These are phyloP conservation scores for Colletotrichum sansevieriae DNA, from an alignment of 2,329 filamentous ascomycete species.

Conservation along the genomic window DNA sequence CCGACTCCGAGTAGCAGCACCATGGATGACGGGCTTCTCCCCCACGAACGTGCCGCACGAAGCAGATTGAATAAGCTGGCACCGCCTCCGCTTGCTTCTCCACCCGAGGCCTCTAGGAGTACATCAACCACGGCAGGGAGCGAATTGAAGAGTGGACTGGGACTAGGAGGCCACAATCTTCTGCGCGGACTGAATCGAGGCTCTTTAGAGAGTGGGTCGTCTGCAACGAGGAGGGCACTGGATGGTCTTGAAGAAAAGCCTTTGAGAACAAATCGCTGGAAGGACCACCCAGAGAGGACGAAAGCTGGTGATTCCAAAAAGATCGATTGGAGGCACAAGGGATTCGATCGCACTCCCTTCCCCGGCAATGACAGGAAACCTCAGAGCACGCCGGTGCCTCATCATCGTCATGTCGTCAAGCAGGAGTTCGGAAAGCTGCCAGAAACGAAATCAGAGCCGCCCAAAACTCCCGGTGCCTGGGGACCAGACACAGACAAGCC, in stretches of 20 bases:
- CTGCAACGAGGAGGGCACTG: background rate
- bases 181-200: background rate
- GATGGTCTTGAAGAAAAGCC: constrained; percentile 26
- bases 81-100: background rate
- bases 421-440: background rate
- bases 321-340: constrained; percentile 32
- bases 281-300: background rate
- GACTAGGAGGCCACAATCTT: too few species aligned
- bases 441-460: background rate
- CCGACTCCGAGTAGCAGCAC: background rate
- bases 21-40: constrained; percentile 48
- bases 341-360: background rate
- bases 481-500: background rate
- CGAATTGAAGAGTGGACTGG: too few species aligned
- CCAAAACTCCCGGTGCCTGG: background rate
- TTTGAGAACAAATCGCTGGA: background rate
- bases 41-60: constrained; percentile 55
- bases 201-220: background rate
- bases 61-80: constrained; percentile 40
- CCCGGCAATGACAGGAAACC: constrained; percentile 17
- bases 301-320: background rate
- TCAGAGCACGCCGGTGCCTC: constrained; percentile 26
- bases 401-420: constrained; percentile 15
- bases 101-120: background rate
- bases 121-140: too few species aligned